Evolutionary conservation across 2,329 filamentous ascomycete species (phyloP), one percentile per base, ranked within the genome.

Genomic region (Alternaria sp.): DNA sequence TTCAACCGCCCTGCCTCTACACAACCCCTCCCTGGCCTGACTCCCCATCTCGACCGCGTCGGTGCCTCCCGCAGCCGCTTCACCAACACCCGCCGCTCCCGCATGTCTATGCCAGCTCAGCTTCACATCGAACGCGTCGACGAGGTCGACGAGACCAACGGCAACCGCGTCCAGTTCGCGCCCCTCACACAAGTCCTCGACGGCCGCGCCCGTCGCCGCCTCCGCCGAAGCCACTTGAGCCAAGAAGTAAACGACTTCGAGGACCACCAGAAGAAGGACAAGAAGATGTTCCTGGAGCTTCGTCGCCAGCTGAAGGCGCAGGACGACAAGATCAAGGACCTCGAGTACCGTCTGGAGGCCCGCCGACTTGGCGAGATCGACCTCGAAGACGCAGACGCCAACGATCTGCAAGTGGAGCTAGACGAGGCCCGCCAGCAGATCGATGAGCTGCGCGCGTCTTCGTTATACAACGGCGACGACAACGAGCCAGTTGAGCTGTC

Each of bases 241-340:
- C 79, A 83, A 61, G 78, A 81, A 67, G 76, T 81, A 52, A 81
- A 79, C 59, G 70, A 71, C 28, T 75, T 80, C 53, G 77, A 81
- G 23, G 73, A 78, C 51, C 74, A 80, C 63, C 71, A 77, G 65
- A 77, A 76, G 68, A 69, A 78, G 53, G 77, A 80, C 60, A 74
- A 71, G 63, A 79, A 76, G 72, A 75, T 77, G 63, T 67, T 81
- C n/a, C 59, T 77, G 13, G 73, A 78, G 46, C 71, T 82, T 4
- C 77, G 73, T 46, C 67, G 72, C 28, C 77, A 82, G 68, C 75
- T 83, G 36, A 63, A 67, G 6, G 74, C 77, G 40, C 79, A 76
- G 58, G 77, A 83, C 44, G 68, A 79, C 13, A 71, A 76, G 25
- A 76, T 78, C 30, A 67, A 72, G 12, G 76, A 82, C 36, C 68